phyloP scores from a whole-genome alignment of 495 filamentous ascomycete species.

The Xylaria telfairii region DNA sequence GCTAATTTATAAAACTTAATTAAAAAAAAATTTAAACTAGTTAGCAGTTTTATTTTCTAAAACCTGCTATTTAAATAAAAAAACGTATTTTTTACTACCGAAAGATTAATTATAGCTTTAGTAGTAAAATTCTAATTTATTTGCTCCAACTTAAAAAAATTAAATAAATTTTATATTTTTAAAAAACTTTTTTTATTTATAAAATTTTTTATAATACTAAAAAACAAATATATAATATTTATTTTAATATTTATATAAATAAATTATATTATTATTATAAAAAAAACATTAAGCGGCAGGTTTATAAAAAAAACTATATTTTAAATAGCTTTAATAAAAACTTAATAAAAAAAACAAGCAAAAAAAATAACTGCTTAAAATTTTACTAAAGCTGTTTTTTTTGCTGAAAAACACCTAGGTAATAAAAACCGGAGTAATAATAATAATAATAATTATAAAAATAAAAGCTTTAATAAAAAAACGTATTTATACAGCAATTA shows the following conservation, averaged over 20 bases:
- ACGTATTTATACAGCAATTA: neutral
- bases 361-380: slow-evolving; percentile 5
- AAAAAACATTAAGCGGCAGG: neutral
- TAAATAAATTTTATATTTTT: too few species aligned
- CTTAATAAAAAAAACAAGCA: neutral
- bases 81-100: too few species aligned
- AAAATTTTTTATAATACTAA: neutral
- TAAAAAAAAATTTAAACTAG: too few species aligned
- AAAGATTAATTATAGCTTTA: too few species aligned
- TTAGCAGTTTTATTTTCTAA: too few species aligned
- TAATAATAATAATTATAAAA: neutral
- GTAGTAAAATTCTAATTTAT: too few species aligned
- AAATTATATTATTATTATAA: neutral
- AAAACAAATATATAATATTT: neutral
- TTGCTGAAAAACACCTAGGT: neutral
- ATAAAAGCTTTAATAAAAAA: neutral
- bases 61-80: too few species aligned
- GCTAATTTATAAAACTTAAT: too few species aligned
- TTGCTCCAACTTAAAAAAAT: too few species aligned
- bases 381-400: neutral
- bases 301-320: neutral
- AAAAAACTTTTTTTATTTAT: too few species aligned
- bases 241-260: neutral
- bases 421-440: neutral
- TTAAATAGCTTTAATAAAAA: neutral